phyloP scores from a whole-genome alignment of 2,329 filamentous ascomycete species.

The Xylaria sp. region DNA sequence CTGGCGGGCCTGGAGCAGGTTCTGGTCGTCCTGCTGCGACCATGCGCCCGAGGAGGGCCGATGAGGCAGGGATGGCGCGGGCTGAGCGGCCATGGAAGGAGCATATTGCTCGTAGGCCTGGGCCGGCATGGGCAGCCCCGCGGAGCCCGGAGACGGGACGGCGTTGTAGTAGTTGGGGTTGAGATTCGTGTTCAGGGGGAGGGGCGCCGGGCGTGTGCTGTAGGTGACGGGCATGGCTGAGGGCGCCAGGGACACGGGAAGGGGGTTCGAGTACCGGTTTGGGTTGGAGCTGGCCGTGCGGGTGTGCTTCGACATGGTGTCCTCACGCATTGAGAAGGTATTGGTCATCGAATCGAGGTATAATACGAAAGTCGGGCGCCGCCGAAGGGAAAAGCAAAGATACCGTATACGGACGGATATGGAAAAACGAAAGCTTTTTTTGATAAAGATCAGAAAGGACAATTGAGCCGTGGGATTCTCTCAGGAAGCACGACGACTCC shows the following conservation, averaged over 20 bases:
- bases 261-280: slow-evolving; percentile 32
- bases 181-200: slow-evolving; percentile 34
- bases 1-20: slow-evolving; percentile 64
- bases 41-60: slow-evolving; percentile 62
- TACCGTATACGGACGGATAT: slow-evolving; percentile 1
- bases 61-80: slow-evolving; percentile 35
- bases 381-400: not conserved
- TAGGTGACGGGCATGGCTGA: slow-evolving; percentile 38
- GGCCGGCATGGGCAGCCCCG: slow-evolving; percentile 32
- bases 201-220: slow-evolving; percentile 37
- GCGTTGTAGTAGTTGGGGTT: slow-evolving; percentile 37
- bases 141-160: slow-evolving; percentile 32
- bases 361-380: not conserved
- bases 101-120: slow-evolving; percentile 40
- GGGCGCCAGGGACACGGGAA: slow-evolving; percentile 39
- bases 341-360: no score
- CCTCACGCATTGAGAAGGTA: slow-evolving; percentile 18
- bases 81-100: slow-evolving; percentile 33
- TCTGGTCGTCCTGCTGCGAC: slow-evolving; percentile 68
- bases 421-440: slow-evolving; percentile 13
- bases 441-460: slow-evolving; percentile 14
- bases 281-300: slow-evolving; percentile 38
- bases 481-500: slow-evolving; percentile 17
- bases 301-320: slow-evolving; percentile 42
- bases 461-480: slow-evolving; percentile 12